These are phyloP conservation scores for Acanthamoeba triangularis DNA, from an alignment of 208 protist species.

Conservation along the genomic window DNA sequence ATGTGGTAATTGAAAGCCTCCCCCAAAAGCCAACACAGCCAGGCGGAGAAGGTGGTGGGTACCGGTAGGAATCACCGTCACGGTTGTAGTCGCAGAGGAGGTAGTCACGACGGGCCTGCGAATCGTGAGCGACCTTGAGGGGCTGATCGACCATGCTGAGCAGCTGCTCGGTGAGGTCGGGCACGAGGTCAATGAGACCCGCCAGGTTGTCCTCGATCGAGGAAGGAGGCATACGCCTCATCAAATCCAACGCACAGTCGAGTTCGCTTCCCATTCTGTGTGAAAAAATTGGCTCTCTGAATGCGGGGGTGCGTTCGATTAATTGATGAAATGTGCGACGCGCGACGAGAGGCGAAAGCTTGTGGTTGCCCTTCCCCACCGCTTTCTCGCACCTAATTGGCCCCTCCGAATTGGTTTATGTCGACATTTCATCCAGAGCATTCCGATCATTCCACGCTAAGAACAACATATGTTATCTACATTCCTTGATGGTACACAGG, in stretches of 20 bases:
- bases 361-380: neutral
- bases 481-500: too few relatives aligned
- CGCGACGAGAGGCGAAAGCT: neutral
- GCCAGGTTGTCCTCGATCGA: slow-evolving; percentile 91
- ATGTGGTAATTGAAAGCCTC: neutral
- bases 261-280: slow-evolving; percentile 82
- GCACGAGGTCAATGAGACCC: slow-evolving; percentile 91
- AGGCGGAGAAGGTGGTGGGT: neutral
- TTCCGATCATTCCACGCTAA: too few relatives aligned
- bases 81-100: slow-evolving; percentile 95
- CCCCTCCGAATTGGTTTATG: too few relatives aligned
- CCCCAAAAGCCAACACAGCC: neutral
- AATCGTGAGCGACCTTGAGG: slow-evolving; percentile 90
- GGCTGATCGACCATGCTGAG: slow-evolving; percentile 94
- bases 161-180: slow-evolving; percentile 94
- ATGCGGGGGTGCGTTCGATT: neutral
- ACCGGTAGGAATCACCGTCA: slow-evolving; percentile 95
- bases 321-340: neutral
- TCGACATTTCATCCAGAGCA: too few relatives aligned
- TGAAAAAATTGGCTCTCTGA: neutral
- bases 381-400: neutral
- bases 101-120: slow-evolving; percentile 87
- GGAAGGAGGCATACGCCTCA: slow-evolving; percentile 93
- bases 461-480: too few relatives aligned
- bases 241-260: slow-evolving; percentile 92